These are phyloP conservation scores for Lachancea dasiensis DNA, from an alignment of 805 yeast species.

Conservation along the genomic window DNA sequence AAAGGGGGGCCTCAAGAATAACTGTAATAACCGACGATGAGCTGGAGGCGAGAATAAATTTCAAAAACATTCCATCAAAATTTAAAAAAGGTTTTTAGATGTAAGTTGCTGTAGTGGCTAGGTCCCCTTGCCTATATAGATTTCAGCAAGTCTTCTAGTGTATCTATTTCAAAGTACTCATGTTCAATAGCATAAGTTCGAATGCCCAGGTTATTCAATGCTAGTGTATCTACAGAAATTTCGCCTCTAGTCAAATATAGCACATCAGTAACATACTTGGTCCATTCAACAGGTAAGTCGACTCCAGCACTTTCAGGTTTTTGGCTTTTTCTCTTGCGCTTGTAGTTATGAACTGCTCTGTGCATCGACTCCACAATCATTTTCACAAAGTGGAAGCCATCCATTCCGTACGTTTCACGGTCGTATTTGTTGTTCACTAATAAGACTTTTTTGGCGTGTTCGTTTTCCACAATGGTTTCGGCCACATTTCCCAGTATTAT, in stretches of 20 bases:
- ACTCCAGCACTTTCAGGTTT: conserved; percentile 3
- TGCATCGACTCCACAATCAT: conserved; percentile 40
- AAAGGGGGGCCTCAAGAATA: conserved; percentile 32
- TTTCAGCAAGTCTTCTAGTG: conserved; percentile 14
- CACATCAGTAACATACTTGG: conserved; percentile 55
- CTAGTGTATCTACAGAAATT: conserved; percentile 42
- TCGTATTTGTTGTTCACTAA: conserved; percentile 71
- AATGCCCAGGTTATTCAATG: conserved; percentile 40
- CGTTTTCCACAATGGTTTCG: conserved; percentile 40
- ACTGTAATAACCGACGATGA: conserved; percentile 36
- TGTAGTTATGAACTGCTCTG: conserved; percentile 18
- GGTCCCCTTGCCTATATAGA: not conserved
- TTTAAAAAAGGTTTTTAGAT: conserved; percentile 26
- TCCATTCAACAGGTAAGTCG: conserved; percentile 30
- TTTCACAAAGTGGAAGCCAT: conserved; percentile 52
- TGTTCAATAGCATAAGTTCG: conserved; percentile 35
- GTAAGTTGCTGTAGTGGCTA: no score
- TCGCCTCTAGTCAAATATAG: conserved; percentile 47
- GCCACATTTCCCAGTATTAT: conserved; percentile 70
- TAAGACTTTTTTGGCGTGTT: conserved; percentile 42
- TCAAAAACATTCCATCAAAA: conserved; percentile 36
- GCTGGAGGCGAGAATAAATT: conserved; percentile 35
- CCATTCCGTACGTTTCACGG: conserved; percentile 70
- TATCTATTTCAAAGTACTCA: conserved; percentile 21
- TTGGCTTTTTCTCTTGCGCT: conserved; percentile 13